phyloP scores from a whole-genome alignment of 139 green algal species.

The Yamagishiella unicocca region DNA sequence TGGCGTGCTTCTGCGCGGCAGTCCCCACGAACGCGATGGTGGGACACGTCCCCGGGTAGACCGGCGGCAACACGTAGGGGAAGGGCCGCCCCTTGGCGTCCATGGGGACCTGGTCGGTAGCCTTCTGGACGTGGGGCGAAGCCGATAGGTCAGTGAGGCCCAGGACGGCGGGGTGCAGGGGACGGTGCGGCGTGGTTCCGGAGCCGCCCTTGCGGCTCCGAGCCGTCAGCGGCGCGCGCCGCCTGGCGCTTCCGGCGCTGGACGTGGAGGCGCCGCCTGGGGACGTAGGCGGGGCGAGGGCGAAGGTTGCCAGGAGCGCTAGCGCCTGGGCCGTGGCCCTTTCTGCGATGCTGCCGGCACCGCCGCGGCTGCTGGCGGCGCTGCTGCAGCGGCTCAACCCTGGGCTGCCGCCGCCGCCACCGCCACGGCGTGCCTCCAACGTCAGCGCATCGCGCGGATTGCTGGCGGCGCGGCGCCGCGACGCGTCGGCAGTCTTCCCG shows the following conservation, averaged over 20 bases:
- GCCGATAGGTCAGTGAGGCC: not conserved
- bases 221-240: no score
- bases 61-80: conserved; percentile 54
- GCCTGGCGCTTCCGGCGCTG: not conserved
- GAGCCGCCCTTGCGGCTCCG: not conserved
- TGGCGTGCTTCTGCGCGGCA: conserved; percentile 31
- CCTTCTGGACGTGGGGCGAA: no score
- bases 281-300: not conserved
- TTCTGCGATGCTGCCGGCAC: not conserved
- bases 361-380: conserved; percentile 1
- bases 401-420: not conserved
- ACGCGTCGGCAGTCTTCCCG: not conserved
- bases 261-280: not conserved
- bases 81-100: conserved; percentile 55
- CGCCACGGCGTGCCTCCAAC: not conserved
- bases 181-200: not conserved
- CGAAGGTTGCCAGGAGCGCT: conserved; percentile 1
- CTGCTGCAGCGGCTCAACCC: conserved; percentile 26
- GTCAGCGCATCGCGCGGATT: conserved; percentile 6
- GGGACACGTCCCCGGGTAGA: conserved; percentile 53
- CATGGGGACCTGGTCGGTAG: conserved; percentile 8
- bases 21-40: conserved; percentile 52
- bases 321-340: not conserved
- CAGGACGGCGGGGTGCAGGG: conserved; percentile 40
- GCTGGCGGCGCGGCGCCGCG: conserved; percentile 16